phyloP scores from a whole-genome alignment of 768 basidiomycete species.

The Podaxis carcinomalis region DNA sequence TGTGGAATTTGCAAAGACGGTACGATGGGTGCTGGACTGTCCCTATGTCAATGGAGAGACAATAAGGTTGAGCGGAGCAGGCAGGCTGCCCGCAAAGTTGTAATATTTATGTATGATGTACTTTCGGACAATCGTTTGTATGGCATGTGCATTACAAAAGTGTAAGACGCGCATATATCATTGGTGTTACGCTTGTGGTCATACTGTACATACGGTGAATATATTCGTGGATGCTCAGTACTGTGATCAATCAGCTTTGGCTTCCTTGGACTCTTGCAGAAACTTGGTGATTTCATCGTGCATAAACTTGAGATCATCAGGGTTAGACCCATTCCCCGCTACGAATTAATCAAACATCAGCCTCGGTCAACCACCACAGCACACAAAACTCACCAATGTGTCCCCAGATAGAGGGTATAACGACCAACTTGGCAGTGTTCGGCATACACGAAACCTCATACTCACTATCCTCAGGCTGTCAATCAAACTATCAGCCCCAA shows the following conservation, averaged over 20 bases:
- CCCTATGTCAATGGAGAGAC: conserved; percentile 54
- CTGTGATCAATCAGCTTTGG: neutral
- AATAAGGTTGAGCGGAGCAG: conserved; percentile 42
- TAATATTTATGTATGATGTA: conserved; percentile 13
- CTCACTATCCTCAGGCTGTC: conserved; percentile 50
- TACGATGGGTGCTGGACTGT: conserved; percentile 45
- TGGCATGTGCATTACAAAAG: neutral
- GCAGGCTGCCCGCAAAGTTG: conserved; percentile 33
- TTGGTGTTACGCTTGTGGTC: neutral
- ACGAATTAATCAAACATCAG: neutral
- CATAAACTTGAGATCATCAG: conserved; percentile 38
- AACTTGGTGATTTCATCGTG: conserved; percentile 39
- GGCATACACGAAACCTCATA: conserved; percentile 39
- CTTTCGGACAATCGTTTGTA: neutral
- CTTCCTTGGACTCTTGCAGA: conserved; percentile 26
- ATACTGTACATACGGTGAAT: too few species aligned
- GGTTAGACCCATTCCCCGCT: conserved; percentile 43
- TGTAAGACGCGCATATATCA: neutral
- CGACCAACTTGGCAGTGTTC: conserved; percentile 37
- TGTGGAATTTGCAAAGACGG: conserved; percentile 47
- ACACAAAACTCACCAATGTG: conserved; percentile 40
- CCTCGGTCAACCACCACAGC: neutral
- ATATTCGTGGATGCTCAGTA: too few species aligned
- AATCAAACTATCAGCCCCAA: neutral
- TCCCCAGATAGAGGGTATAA: conserved; percentile 58